Base-by-base conservation (phyloP, 169 alveolate genomes). In the Babesia gibsoni region DNA sequence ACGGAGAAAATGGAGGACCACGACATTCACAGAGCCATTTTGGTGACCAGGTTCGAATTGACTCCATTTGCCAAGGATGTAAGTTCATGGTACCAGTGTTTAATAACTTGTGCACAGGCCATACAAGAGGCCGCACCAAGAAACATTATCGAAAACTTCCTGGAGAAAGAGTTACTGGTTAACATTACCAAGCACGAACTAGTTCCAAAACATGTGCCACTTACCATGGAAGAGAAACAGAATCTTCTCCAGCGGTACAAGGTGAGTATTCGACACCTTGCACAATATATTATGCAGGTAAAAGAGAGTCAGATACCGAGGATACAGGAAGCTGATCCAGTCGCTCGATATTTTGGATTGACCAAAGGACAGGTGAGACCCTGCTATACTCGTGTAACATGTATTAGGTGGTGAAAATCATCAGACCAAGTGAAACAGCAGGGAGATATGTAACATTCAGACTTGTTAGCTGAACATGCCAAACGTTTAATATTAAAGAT, bases 391-490 rank as follows among this genome's bases (percentile, higher is more conserved):
- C n/a, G 9, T 3, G 32, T 56, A 46, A 32, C 9, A 9, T 16
- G 8, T 12, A 4, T 3, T 35, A 88, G 91, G 98, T 97, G 46
- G 98, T 96, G 67, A 97, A 97, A 84, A 96, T 97, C 59, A 94
- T 96, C 43, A 89, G 99, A 56, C 98, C 97, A 22, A 89, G 97
- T 50, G 99, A 97, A 78, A 96, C 99, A n/a, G 99, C 99, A 3
- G 99, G 99, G n/a, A 88, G 98, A 83, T 97, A 96, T 84, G 97
- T 96, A 61, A 97, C 99, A 18, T 97, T 77, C 75, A 67, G 86
- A 58, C 69, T 77, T 20, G 86, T 77, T 4, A 63, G 52, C 20
- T 77, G 65, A 68, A 9, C 18, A 20, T 49, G 48, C 63, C 45
- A 58, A 23, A 35, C 20, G 50, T 42, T 9, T 2, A 22, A n/a